A percentile compares a stretch with the other conserved stretches of the same genome.
Evolutionary conservation across 176 grass and related monocot genomes (phyloP).

Genomic region (Eragrostis curvula): DNA sequence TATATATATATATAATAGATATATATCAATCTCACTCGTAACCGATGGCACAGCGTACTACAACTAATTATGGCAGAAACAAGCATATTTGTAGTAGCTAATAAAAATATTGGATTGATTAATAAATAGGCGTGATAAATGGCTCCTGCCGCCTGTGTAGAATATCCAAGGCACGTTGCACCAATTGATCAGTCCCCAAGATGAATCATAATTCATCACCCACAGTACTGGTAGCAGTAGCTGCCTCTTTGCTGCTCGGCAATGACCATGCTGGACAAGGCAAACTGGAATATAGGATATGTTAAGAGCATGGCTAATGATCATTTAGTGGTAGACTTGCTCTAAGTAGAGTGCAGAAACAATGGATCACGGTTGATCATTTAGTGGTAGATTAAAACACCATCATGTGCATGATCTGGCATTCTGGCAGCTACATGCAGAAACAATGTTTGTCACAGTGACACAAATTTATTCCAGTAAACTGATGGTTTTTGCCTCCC

Average conservation of each 20-base stretch:
- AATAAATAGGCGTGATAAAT: constrained; percentile 18
- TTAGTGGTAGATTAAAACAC: background rate
- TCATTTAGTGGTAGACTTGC: too few relatives aligned
- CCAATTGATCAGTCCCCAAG: background rate
- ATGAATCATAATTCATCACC: background rate
- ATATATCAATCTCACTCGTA: background rate
- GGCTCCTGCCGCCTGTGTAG: constrained; percentile 8
- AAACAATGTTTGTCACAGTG: too few relatives aligned
- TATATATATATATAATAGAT: too few relatives aligned
- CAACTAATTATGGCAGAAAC: background rate
- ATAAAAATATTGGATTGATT: background rate
- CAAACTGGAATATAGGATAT: background rate
- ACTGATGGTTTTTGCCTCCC: background rate
- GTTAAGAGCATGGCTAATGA: too few relatives aligned
- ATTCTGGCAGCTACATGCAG: too few relatives aligned
- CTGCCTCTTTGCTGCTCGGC: background rate
- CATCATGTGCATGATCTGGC: background rate
- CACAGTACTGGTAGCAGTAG: background rate
- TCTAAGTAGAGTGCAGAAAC: background rate
- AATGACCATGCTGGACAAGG: background rate
- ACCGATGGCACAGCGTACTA: background rate
- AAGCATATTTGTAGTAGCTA: background rate
- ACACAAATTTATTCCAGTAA: background rate
- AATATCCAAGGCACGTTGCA: background rate
- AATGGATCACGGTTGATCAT: background rate